Evolutionary conservation across 2,329 filamentous ascomycete species (phyloP).

Genomic region (Dactylellina haptotyla): DNA sequence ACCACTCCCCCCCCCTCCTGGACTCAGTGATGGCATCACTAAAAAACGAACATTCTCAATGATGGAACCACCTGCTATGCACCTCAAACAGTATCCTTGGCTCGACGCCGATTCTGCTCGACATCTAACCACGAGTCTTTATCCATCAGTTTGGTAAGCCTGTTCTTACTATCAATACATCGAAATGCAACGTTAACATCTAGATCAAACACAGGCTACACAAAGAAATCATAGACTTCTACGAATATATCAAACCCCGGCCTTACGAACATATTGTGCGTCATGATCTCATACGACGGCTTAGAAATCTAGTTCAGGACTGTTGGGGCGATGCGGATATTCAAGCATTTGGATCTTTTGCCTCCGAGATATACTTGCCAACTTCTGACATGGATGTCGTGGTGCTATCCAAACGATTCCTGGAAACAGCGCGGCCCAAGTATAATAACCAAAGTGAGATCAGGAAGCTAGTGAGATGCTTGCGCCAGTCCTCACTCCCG

Average conservation of each 20-base stretch:
- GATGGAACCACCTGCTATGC: slow-evolving; percentile 20
- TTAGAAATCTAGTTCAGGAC: slow-evolving; percentile 70
- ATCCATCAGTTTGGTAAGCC: slow-evolving; percentile 70
- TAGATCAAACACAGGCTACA: slow-evolving; percentile 72
- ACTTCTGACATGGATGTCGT: slow-evolving; percentile 95
- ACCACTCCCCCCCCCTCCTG: slow-evolving; percentile 30
- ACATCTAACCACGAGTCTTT: slow-evolving; percentile 68
- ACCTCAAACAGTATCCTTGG: slow-evolving; percentile 72
- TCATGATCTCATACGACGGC: slow-evolving; percentile 74
- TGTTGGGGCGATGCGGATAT: slow-evolving; percentile 72
- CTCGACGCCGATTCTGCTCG: slow-evolving; percentile 60
- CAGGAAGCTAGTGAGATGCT: slow-evolving; percentile 16
- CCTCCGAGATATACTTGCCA: slow-evolving; percentile 79
- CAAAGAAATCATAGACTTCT: slow-evolving; percentile 90
- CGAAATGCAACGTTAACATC: background rate
- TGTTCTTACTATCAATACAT: slow-evolving; percentile 13
- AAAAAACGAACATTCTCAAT: slow-evolving; percentile 55
- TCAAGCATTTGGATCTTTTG: slow-evolving; percentile 89
- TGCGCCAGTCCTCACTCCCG: slow-evolving; percentile 17
- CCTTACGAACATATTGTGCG: slow-evolving; percentile 81
- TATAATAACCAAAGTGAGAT: slow-evolving; percentile 60
- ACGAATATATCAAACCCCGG: slow-evolving; percentile 80
- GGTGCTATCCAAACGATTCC: slow-evolving; percentile 72
- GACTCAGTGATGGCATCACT: slow-evolving; percentile 40
- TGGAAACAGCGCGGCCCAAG: slow-evolving; percentile 66